Base-by-base conservation (phyloP, 1,139 yeast species). In the Yamadazyma trypodendri region DNA sequence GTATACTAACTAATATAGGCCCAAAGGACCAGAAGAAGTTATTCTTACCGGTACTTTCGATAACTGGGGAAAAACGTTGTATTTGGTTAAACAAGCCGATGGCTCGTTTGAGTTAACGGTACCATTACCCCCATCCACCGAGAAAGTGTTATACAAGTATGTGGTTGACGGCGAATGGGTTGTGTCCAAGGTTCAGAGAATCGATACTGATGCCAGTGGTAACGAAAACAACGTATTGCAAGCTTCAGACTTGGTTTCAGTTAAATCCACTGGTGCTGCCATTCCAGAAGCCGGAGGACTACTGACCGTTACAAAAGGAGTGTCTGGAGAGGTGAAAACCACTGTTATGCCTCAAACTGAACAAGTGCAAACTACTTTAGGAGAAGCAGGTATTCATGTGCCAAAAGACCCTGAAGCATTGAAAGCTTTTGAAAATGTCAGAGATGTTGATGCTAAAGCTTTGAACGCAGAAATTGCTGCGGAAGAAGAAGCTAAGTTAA, bases 1-100 rank as follows among this genome's bases (percentile, higher is more conserved):
- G n/a, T n/a, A n/a, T 27, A 50, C 55, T 50, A 50, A 50, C 53
- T 17, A 23, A 24, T 32, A 6, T 54, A 77, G 89, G 90, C 90
- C 90, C 25, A 60, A 76, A 23, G 90, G 92, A 44, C 88, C 92
- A n/a, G 43, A 68, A 34, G 79, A 78, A 33, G 92, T 85, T 39
- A 67, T 77, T 44, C 80, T 85, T 42, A 83, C 92, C 21, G 95
- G 95, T 45, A 72, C 82, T 35, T 84, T 85, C 59, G 92, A 84
- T 58, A 65, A 79, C 51, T 85, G 95, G 95, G 57, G 75, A 31
- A 74, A 81, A 46, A 59, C 79, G 1, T 65, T 75, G 40, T 77
- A 77, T 28, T 66, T 84, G 45, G 78, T 79, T 34, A 77, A 81
- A 55, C 77, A 75, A 45, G 58, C 76, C 2, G 75, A 73, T 48